Conservation (phyloP, 352 stramenopile species). For the Elongisporangium anandrum region DNA sequence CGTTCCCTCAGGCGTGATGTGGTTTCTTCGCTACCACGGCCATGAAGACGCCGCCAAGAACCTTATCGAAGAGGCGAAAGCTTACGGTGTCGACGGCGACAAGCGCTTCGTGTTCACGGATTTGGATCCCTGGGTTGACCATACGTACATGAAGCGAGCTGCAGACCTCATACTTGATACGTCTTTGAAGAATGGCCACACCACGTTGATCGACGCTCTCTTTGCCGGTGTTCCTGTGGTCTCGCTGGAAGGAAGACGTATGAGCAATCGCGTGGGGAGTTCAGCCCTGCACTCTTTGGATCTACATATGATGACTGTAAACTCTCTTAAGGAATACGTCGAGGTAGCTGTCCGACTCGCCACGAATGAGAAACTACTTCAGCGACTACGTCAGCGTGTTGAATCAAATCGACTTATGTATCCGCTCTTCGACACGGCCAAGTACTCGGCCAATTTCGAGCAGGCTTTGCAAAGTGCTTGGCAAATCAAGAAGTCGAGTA, state of each 20-base stretch:
- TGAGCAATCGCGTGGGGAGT: slow-evolving; percentile 61
- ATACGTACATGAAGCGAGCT: slow-evolving; percentile 64
- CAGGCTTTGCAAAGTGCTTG: slow-evolving; percentile 39
- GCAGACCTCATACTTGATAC: slow-evolving; percentile 81
- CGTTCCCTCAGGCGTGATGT: slow-evolving; percentile 67
- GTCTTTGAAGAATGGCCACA: slow-evolving; percentile 82
- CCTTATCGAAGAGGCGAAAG: slow-evolving; percentile 44
- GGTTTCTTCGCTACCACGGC: slow-evolving; percentile 66
- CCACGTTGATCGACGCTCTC: slow-evolving; percentile 70
- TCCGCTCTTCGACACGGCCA: slow-evolving; percentile 63
- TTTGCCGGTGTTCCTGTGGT: slow-evolving; percentile 75
- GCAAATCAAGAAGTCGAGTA: slow-evolving; percentile 25
- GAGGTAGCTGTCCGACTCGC: slow-evolving; percentile 61
- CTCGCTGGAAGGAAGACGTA: slow-evolving; percentile 59
- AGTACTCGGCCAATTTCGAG: slow-evolving; percentile 48
- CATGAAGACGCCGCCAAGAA: slow-evolving; percentile 39
- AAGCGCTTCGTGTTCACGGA: slow-evolving; percentile 52
- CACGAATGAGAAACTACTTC: slow-evolving; percentile 22
- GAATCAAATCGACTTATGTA: slow-evolving; percentile 38
- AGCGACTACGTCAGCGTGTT: slow-evolving; percentile 28
- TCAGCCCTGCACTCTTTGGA: slow-evolving; percentile 49
- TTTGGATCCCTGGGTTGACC: slow-evolving; percentile 69
- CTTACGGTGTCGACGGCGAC: slow-evolving; percentile 43
- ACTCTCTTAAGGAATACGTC: slow-evolving; percentile 81
- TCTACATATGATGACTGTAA: slow-evolving; percentile 50